A percentile compares a stretch with the other conserved stretches of the same genome.
Evolutionary conservation across 2,329 filamentous ascomycete genomes (phyloP).

Genomic region (Ilyonectria destructans): DNA sequence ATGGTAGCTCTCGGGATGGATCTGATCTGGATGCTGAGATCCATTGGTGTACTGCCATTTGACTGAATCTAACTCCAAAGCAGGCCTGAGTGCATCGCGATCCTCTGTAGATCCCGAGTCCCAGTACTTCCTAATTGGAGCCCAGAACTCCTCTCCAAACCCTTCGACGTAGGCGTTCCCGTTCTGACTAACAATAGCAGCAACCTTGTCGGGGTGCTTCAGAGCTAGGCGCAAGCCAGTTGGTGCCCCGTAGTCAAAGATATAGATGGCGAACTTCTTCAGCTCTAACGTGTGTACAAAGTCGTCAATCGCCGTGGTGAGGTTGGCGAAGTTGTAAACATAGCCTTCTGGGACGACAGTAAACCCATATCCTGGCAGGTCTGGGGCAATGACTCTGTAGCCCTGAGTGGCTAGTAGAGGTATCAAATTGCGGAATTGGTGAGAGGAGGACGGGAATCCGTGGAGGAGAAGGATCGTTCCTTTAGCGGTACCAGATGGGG

Average conservation of each 20-base stretch:
- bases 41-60: conserved; percentile 64
- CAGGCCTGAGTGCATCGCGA: conserved; percentile 54
- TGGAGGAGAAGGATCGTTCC: conserved; percentile 62
- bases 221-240: conserved; percentile 69
- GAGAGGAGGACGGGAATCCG: conserved; percentile 62
- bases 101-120: conserved; percentile 52
- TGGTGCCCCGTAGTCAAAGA: conserved; percentile 77
- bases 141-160: conserved; percentile 67
- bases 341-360: conserved; percentile 65
- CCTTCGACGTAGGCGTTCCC: conserved; percentile 75
- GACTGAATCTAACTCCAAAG: conserved; percentile 58
- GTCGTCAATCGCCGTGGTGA: conserved; percentile 63
- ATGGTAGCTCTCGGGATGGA: conserved; percentile 63
- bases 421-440: conserved; percentile 63
- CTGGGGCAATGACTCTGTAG: conserved; percentile 68
- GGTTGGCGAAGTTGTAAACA: conserved; percentile 68
- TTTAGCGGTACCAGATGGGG: conserved; percentile 38
- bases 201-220: conserved; percentile 62
- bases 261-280: conserved; percentile 68
- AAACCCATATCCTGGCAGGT: conserved; percentile 74
- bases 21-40: conserved; percentile 49
- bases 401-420: conserved; percentile 55
- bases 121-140: conserved; percentile 64
- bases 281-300: conserved; percentile 67
- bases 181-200: conserved; percentile 72